Evolutionary conservation across 345 rosid species (phyloP).

Genomic region (Eucalyptus pauciflora): DNA sequence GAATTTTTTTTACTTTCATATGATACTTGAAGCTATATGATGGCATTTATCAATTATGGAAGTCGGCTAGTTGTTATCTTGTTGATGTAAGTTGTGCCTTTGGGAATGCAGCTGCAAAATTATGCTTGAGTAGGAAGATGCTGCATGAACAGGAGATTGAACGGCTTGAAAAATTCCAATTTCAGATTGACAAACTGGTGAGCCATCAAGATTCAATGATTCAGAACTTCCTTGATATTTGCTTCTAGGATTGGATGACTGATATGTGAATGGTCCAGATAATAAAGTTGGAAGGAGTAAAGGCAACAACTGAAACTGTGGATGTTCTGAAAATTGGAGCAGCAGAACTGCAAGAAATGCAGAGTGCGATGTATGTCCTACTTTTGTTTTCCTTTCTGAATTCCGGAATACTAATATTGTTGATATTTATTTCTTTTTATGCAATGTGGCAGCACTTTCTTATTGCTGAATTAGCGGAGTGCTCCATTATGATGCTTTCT

Average conservation of each 20-base stretch:
- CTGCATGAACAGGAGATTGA: too few species aligned
- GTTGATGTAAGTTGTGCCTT: too few species aligned
- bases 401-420: too few species aligned
- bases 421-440: background rate
- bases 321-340: conserved; percentile 96
- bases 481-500: background rate
- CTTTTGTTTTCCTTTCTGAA: background rate
- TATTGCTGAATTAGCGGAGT: background rate
- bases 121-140: too few species aligned
- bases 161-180: too few species aligned
- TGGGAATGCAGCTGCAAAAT: too few species aligned
- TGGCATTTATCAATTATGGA: too few species aligned
- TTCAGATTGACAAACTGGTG: conserved; percentile 87
- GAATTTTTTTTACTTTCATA: too few species aligned
- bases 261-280: conserved; percentile 27
- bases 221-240: background rate
- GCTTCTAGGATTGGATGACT: background rate
- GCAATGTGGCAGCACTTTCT: background rate
- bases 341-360: conserved; percentile 33
- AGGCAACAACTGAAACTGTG: conserved; percentile 89
- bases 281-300: conserved; percentile 88
- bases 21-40: too few species aligned
- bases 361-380: conserved; percentile 57
- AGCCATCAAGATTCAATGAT: background rate
- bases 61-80: too few species aligned